A percentile compares a stretch with the other conserved stretches of the same genome.
Conservation (phyloP, 1,284 basidiomycete species). For the Rugosomyces carneus region DNA sequence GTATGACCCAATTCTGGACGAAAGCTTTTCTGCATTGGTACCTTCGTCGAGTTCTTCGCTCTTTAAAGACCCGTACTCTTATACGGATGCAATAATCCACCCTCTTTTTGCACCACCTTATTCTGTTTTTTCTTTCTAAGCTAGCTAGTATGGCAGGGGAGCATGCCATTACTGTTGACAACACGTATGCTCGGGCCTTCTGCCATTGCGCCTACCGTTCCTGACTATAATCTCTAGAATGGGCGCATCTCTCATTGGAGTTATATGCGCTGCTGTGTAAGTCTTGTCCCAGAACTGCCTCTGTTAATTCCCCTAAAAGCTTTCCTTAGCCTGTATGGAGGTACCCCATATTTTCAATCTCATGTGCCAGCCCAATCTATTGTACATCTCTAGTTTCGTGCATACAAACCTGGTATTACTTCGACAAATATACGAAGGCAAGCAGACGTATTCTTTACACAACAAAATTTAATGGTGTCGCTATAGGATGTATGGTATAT, state of each 20-base stretch:
- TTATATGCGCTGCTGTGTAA: slow-evolving; percentile 41
- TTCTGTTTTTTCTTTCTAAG: neutral
- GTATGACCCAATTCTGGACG: slow-evolving; percentile 12
- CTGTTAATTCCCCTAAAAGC: slow-evolving; percentile 5
- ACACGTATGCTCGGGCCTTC: slow-evolving; percentile 21
- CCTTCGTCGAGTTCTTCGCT: slow-evolving; percentile 12
- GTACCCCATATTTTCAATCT: slow-evolving; percentile 22
- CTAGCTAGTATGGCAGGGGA: slow-evolving; percentile 13
- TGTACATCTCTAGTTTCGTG: slow-evolving; percentile 35
- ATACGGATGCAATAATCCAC: slow-evolving; percentile 11
- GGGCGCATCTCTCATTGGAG: slow-evolving; percentile 43
- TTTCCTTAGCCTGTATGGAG: slow-evolving; percentile 40
- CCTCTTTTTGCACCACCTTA: slow-evolving; percentile 5
- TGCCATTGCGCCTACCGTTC: neutral
- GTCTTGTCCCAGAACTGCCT: slow-evolving; percentile 14
- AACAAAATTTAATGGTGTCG: neutral
- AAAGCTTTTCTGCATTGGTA: slow-evolving; percentile 19
- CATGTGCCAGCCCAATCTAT: neutral
- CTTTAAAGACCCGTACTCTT: slow-evolving; percentile 14
- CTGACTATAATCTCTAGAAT: slow-evolving; percentile 25
- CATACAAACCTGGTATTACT: slow-evolving; percentile 52
- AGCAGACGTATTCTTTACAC: slow-evolving; percentile 2
- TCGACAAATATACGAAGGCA: slow-evolving; percentile 38
- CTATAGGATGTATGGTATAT: slow-evolving; percentile 43
- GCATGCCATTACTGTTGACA: slow-evolving; percentile 18